These are phyloP conservation scores for Ceratobasidium sp. DNA, from an alignment of 1,284 basidiomycete genomes.

Conservation along the genomic window DNA sequence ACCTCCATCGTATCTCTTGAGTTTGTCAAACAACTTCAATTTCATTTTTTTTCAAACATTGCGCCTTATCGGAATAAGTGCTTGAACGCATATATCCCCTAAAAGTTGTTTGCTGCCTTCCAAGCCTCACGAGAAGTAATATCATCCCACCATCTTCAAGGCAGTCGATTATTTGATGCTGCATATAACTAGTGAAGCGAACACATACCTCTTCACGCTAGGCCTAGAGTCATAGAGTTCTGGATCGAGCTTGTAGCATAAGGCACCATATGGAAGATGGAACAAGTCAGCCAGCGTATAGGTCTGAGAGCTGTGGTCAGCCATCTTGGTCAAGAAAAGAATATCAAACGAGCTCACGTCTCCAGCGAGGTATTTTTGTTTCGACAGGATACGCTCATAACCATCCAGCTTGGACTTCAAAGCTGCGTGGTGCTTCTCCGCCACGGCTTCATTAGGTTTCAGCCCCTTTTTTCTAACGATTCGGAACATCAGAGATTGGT, in stretches of 20 bases:
- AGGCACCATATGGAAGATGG: conserved; percentile 65
- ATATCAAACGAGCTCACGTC: conserved; percentile 57
- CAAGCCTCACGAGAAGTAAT: background rate
- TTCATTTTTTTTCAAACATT: background rate
- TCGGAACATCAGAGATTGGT: too few species aligned
- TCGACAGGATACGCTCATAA: conserved; percentile 68
- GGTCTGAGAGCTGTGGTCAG: conserved; percentile 6
- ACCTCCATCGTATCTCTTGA: too few species aligned
- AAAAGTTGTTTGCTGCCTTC: background rate
- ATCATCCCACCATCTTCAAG: background rate
- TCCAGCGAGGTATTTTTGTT: conserved; percentile 68
- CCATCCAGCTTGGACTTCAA: conserved; percentile 63
- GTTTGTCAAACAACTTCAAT: background rate
- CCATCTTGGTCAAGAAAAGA: background rate
- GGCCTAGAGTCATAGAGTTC: background rate
- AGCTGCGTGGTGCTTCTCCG: conserved; percentile 55
- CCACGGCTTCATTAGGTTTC: conserved; percentile 55
- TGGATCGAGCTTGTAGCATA: conserved; percentile 49
- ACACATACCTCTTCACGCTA: conserved; percentile 57
- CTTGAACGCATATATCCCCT: background rate
- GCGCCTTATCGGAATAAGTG: background rate
- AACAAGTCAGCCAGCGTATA: conserved; percentile 52
- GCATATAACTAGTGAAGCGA: conserved; percentile 44
- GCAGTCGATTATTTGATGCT: too few species aligned
- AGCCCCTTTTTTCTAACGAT: too few species aligned